Evolutionary conservation across 1,284 basidiomycete species (phyloP), one percentile per base, ranked within the genome.

Genomic region (Tilletia indica): DNA sequence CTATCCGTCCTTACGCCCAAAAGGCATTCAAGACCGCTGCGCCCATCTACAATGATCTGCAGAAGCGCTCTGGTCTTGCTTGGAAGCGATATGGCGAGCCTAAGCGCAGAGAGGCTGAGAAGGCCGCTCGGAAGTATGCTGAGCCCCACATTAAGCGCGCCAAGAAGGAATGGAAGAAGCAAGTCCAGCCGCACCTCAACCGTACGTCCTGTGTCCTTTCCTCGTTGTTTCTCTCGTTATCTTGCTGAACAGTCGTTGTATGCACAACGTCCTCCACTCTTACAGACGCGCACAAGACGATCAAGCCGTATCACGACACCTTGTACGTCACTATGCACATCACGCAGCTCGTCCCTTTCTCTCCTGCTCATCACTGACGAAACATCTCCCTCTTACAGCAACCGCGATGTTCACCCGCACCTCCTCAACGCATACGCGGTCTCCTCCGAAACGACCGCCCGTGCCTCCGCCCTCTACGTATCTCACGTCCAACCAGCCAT

Each of bases 391-490:
- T 45, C 42, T 14, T 45, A 45, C 42, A 45, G 42, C 42, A 63
- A 74, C n/a, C 77, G 81, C 66, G 82, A 83, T 48, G 74, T 83
- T n/a, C 75, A 76, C 48, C 82, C 82, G n/a, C 77, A 83, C 61
- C 72, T 83, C 14, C 64, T 74, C 38, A 69, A 72, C 54, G 80
- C 77, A 3, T 75, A 76, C 45, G 71, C 69, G 45, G 74, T 78
- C 69, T 73, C 77, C 69, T 48, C 76, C 9, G 72, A 74, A 9
- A 74, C 76, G 9, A 72, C 72, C 36, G 71, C 75, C 6, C 6
- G 58, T 12, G 69, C 70, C 48, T 69, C 70, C 63, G n/a, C 58
- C 14, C 67, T 69, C 68, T 74, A 74, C 36, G 38, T 74, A 3
- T 39, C 45, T n/a, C 71, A 74, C 54, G 71, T 71, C 12, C 73